Evolutionary conservation across 805 yeast species (phyloP), one percentile per base, ranked within the genome.

Genomic region (Scheffersomyces lignosus): DNA sequence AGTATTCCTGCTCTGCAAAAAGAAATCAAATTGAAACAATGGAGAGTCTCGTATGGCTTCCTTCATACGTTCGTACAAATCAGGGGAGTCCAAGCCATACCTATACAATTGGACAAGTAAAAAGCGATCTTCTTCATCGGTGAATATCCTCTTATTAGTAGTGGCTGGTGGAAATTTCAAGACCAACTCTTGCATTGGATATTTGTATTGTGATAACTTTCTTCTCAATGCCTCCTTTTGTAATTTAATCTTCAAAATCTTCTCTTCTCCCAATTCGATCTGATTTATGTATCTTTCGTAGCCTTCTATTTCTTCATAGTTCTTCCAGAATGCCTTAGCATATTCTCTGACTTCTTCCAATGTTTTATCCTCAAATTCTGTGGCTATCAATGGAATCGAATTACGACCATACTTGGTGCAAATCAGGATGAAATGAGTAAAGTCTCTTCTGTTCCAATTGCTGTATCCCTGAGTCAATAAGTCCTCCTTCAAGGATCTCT

Each of bases 61-160:
- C 37, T 88, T 74, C 32, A 91, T 81, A 44, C 77, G 61, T 40
- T 91, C 99, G 54, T 82, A 86, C 12, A 91, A 66, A 52, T 86
- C 88, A 10, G 80, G 81, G 16, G 82, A 71, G 48, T 87, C 96
- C 23, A 90, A 60, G 0, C 99, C 99, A 54, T 77, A 79, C 42
- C 83, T 72, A 65, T 85, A 83, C 54, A 88, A 64, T 67, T 86
- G 90, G 12, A 89, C 78, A 40, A 93, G 65, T 48, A 93, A 64
- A 59, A 86, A 93, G 49, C 96, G 71, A 60, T 93, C 99, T 57
- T 93, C 97, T 43, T 86, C 96, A 33, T 87, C 95, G 20, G 87
- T 78, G 61, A 80, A 93, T 2, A 83, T 75, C 34, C 63, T 52
- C 51, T 82, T 79, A 55, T 80, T 78, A 26, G 75, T 68, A 6